phyloP scores from a whole-genome alignment of 176 grass and related monocot species.

The Paspalum notatum region DNA sequence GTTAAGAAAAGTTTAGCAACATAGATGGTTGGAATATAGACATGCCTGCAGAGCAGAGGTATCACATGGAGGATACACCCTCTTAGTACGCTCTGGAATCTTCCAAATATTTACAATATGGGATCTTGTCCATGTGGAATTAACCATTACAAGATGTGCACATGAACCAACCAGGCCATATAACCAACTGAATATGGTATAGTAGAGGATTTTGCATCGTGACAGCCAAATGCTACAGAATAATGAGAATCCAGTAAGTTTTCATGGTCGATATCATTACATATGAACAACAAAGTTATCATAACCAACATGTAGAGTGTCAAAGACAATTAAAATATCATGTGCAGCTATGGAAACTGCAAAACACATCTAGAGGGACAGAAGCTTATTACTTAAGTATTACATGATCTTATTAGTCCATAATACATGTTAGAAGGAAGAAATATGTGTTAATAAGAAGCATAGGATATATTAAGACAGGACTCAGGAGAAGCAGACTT shows the following conservation, averaged over 20 bases:
- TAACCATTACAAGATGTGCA: constrained; percentile 91
- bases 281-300: neutral
- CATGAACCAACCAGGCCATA: constrained; percentile 92
- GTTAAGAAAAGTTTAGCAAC: neutral
- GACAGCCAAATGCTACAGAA: constrained; percentile 70
- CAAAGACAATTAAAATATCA: neutral
- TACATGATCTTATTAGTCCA: neutral
- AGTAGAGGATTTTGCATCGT: constrained; percentile 86
- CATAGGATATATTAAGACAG: neutral
- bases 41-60: constrained; percentile 81
- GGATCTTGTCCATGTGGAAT: constrained; percentile 94
- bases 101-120: constrained; percentile 86
- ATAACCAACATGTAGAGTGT: neutral
- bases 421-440: constrained; percentile 4
- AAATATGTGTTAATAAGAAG: neutral
- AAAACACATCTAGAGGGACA: neutral
- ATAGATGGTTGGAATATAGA: constrained; percentile 31
- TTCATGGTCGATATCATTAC: neutral
- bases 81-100: constrained; percentile 77
- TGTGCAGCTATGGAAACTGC: neutral
- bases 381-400: neutral
- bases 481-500: constrained; percentile 10
- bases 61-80: constrained; percentile 92
- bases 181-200: constrained; percentile 89
- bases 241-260: constrained; percentile 34